phyloP scores from a whole-genome alignment of 371 early-diverging fungal genomes.

The Conidiobolus incongruus region DNA sequence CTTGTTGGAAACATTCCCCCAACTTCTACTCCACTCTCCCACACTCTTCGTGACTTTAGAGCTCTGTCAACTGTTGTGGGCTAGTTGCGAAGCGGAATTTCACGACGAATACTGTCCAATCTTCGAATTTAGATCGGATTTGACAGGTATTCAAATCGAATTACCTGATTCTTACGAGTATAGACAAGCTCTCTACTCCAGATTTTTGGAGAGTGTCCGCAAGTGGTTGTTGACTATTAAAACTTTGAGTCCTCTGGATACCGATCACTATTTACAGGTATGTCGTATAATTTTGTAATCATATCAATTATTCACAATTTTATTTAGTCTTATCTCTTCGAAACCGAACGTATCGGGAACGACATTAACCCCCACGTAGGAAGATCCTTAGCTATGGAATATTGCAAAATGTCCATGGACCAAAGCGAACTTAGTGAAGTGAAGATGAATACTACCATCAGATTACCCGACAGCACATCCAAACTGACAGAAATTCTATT shows the following conservation, averaged over 20 bases:
- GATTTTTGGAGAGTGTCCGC: conserved; percentile 29
- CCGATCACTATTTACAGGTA: conserved; percentile 18
- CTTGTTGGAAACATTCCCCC: conserved; percentile 34
- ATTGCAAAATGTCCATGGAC: not conserved
- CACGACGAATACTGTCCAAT: conserved; percentile 55
- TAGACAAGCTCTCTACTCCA: conserved; percentile 37
- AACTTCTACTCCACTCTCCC: conserved; percentile 39
- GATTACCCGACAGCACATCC: conserved; percentile 1
- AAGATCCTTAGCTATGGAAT: conserved; percentile 9
- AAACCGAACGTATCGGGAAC: conserved; percentile 1
- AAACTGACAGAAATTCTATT: not conserved
- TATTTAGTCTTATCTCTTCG: conserved; percentile 2
- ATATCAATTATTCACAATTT: not conserved
- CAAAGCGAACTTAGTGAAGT: no score
- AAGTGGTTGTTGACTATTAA: conserved; percentile 41
- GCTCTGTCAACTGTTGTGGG: conserved; percentile 53
- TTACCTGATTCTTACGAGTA: conserved; percentile 54
- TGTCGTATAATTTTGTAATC: not conserved
- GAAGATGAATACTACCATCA: no score
- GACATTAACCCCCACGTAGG: conserved; percentile 7
- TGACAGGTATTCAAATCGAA: conserved; percentile 38
- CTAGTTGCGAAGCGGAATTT: conserved; percentile 56
- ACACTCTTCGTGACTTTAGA: conserved; percentile 38
- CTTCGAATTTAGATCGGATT: conserved; percentile 40
- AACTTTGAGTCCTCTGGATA: conserved; percentile 23